Conservation (phyloP, 371 early-diverging fungal species). For the Dinochytrium kinnereticum region DNA sequence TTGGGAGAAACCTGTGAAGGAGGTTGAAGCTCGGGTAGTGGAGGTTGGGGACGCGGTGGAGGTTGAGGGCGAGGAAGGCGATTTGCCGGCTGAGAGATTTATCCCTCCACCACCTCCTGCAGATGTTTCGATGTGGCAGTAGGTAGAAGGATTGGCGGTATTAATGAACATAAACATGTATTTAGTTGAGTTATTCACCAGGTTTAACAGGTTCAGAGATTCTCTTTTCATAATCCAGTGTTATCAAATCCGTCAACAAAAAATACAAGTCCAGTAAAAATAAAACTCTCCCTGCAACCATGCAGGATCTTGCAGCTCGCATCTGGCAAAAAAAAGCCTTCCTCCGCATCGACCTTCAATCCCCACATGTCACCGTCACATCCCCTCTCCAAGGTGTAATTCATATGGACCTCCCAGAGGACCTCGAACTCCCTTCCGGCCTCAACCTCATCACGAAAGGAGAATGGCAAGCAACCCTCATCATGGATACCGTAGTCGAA, state of each 20-base stretch:
- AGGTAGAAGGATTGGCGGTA: neutral
- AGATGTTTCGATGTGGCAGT: neutral
- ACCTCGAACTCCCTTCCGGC: neutral
- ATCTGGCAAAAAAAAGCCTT: slow-evolving; percentile 17
- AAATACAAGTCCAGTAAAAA: too few relatives aligned
- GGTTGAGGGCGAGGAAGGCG: neutral
- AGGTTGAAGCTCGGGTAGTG: too few relatives aligned
- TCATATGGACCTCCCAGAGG: neutral
- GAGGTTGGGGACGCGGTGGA: neutral
- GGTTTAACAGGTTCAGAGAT: too few relatives aligned
- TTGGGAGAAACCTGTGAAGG: neutral
- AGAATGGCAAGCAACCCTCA: neutral
- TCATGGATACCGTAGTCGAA: neutral
- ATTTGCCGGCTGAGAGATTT: neutral
- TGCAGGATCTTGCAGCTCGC: neutral
- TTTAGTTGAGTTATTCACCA: too few relatives aligned
- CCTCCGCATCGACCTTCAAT: slow-evolving; percentile 8
- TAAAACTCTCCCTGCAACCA: neutral
- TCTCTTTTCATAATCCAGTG: too few relatives aligned
- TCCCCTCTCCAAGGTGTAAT: slow-evolving; percentile 5
- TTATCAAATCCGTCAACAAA: too few relatives aligned
- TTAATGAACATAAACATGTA: neutral
- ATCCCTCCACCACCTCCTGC: slow-evolving; percentile 11
- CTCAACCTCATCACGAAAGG: neutral
- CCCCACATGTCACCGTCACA: neutral